These are phyloP conservation scores for Cryptosporidium sp. DNA, from an alignment of 169 alveolate genomes.

Conservation along the genomic window DNA sequence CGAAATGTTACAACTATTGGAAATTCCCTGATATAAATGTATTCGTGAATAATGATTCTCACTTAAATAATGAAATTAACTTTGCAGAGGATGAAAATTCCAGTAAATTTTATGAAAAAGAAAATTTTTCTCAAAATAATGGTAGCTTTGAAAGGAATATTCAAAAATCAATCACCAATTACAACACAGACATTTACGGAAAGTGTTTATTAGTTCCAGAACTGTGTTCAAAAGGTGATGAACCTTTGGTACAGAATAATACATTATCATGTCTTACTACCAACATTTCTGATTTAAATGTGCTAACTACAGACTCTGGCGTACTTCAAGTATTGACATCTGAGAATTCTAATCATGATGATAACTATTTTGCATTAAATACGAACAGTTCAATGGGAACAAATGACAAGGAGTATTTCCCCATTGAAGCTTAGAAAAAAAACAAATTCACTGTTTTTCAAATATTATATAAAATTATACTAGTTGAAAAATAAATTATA, in stretches of 20 bases:
- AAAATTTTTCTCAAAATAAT: not conserved
- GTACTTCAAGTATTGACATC: conserved; percentile 61
- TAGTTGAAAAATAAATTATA: conserved; percentile 9
- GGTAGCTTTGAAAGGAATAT: not conserved
- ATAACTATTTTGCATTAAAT: conserved; percentile 19
- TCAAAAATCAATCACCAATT: not conserved
- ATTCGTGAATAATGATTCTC: not conserved
- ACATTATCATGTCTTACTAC: conserved; percentile 34
- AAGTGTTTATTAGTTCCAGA: conserved; percentile 26
- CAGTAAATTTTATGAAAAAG: conserved; percentile 4
- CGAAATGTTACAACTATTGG: not conserved
- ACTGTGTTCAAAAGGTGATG: conserved; percentile 3
- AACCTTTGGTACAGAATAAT: not conserved
- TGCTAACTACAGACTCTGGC: conserved; percentile 48
- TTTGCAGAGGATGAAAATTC: not conserved
- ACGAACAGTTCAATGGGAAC: not conserved
- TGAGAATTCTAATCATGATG: conserved; percentile 54
- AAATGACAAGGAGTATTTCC: conserved; percentile 30
- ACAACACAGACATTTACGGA: conserved; percentile 2
- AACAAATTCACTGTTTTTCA: not conserved
- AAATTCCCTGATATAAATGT: conserved; percentile 62
- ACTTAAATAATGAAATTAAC: not conserved
- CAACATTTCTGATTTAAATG: conserved; percentile 53
- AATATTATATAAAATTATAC: conserved; percentile 22
- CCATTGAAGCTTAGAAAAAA: not conserved